Conservation (phyloP, 371 early-diverging fungal genomes). For the Mucor circinelloides region DNA sequence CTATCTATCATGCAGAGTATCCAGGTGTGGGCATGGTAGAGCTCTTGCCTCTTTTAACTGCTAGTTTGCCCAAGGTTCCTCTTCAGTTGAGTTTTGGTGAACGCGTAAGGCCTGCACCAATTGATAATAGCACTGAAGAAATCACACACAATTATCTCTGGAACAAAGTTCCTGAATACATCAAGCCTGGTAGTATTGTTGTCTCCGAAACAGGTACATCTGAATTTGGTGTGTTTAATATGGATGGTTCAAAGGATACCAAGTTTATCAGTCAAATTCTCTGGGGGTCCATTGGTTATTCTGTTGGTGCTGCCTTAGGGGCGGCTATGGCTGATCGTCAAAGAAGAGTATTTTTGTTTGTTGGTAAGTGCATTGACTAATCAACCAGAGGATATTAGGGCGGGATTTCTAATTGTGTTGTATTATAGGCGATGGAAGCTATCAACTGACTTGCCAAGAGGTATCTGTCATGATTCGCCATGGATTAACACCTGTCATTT, state of each 20-base stretch:
- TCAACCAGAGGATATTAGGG: too few relatives aligned
- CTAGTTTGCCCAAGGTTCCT: conserved; percentile 25
- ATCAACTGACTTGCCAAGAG: conserved; percentile 54
- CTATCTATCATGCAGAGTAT: conserved; percentile 38
- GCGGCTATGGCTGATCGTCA: conserved; percentile 37
- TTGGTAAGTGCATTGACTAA: conserved; percentile 23
- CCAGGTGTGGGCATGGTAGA: conserved; percentile 43
- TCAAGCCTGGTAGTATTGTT: conserved; percentile 39
- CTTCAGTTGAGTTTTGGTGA: conserved; percentile 18
- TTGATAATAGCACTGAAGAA: conserved; percentile 13
- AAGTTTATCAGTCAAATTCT: conserved; percentile 42
- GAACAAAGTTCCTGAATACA: conserved; percentile 34
- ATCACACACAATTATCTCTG: conserved; percentile 53
- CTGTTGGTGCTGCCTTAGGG: conserved; percentile 40
- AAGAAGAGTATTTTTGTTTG: conserved; percentile 42
- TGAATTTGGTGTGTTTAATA: conserved; percentile 43
- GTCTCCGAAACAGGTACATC: conserved; percentile 58
- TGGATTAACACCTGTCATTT: conserved; percentile 48
- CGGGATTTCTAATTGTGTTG: too few relatives aligned
- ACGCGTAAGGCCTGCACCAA: conserved; percentile 18
- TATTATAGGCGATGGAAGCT: conserved; percentile 45
- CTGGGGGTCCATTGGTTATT: conserved; percentile 52
- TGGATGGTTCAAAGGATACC: conserved; percentile 35
- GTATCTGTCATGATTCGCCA: conserved; percentile 52
- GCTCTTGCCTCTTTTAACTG: conserved; percentile 34